Evolutionary conservation across 306 rosid genomes (phyloP).

Genomic region (Abrus precatorius): DNA sequence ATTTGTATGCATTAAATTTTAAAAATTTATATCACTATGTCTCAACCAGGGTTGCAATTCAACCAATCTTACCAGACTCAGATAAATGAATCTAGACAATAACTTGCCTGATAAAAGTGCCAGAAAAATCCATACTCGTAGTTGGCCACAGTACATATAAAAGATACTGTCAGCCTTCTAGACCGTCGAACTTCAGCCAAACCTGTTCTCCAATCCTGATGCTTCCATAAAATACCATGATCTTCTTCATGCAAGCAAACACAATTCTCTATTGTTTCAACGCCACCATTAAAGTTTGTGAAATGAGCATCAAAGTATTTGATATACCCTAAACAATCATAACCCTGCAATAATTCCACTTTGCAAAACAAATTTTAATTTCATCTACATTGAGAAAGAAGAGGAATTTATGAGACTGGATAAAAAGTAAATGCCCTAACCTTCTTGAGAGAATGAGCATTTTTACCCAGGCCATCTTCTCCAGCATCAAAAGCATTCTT

Average conservation of each 20-base stretch:
- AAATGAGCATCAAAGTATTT: slow-evolving; percentile 78
- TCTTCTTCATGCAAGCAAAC: slow-evolving; percentile 86
- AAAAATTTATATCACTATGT: slow-evolving; percentile 15
- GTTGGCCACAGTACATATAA: slow-evolving; percentile 77
- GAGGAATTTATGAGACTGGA: not conserved
- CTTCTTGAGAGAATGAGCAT: slow-evolving; percentile 84
- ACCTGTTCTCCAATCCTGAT: slow-evolving; percentile 85
- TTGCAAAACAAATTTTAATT: slow-evolving; percentile 14
- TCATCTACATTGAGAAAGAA: slow-evolving; percentile 32
- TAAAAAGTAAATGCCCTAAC: slow-evolving; percentile 44
- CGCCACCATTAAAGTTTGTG: slow-evolving; percentile 75
- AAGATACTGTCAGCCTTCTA: slow-evolving; percentile 76
- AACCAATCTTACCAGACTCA: slow-evolving; percentile 28
- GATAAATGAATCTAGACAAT: slow-evolving; percentile 23
- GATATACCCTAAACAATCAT: slow-evolving; percentile 75
- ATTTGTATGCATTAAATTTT: not conserved
- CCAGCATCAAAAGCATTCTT: slow-evolving; percentile 87
- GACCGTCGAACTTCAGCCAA: slow-evolving; percentile 79
- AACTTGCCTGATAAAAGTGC: slow-evolving; percentile 83
- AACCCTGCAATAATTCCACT: slow-evolving; percentile 62
- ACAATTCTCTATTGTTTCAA: slow-evolving; percentile 79
- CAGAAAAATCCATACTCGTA: slow-evolving; percentile 82
- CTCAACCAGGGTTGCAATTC: slow-evolving; percentile 26
- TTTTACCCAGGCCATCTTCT: slow-evolving; percentile 81
- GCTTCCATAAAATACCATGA: slow-evolving; percentile 82